A percentile compares a stretch with the other conserved stretches of the same genome.
Conservation (phyloP, 306 rosid genomes). For the Pterocarpus macrocarpus region DNA sequence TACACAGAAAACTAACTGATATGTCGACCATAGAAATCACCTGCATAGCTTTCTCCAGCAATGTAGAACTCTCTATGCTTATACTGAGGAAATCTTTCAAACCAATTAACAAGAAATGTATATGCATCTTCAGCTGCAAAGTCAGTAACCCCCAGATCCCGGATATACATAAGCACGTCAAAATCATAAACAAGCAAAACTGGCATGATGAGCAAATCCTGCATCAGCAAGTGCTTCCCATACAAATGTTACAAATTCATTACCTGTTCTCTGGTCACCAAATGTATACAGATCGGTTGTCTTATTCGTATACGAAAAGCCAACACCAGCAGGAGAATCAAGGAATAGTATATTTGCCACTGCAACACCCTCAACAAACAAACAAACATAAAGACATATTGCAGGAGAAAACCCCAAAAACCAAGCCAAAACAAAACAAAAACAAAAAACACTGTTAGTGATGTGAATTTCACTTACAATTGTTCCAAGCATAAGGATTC, state of each 20-base stretch:
- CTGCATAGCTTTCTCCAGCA: slow-evolving; percentile 99
- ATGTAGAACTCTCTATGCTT: slow-evolving; percentile 90
- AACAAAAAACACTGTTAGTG: neutral
- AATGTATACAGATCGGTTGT: slow-evolving; percentile 77
- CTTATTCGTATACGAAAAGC: slow-evolving; percentile 87
- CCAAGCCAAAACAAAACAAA: neutral
- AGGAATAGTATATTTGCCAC: slow-evolving; percentile 95
- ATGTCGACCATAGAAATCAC: slow-evolving; percentile 50
- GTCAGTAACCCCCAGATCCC: slow-evolving; percentile 39
- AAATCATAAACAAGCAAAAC: slow-evolving; percentile 31
- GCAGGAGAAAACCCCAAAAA: neutral
- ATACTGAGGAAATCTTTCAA: slow-evolving; percentile 95
- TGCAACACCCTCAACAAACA: slow-evolving; percentile 48
- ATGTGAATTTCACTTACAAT: slow-evolving; percentile 58
- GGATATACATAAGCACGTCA: slow-evolving; percentile 36
- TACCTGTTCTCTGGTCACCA: slow-evolving; percentile 95
- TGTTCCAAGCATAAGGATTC: slow-evolving; percentile 96
- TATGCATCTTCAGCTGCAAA: slow-evolving; percentile 92
- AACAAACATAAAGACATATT: slow-evolving; percentile 15
- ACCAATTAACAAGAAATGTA: slow-evolving; percentile 86
- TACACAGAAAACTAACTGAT: neutral
- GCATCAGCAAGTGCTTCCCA: slow-evolving; percentile 21
- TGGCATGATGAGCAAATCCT: slow-evolving; percentile 15
- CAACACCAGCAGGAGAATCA: slow-evolving; percentile 98
- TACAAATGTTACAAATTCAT: slow-evolving; percentile 18